Percentiles rank a stretch among this genome's conserved stretches.
Conservation (phyloP, 164 flowering plant species). For the Pachysandra terminalis region DNA sequence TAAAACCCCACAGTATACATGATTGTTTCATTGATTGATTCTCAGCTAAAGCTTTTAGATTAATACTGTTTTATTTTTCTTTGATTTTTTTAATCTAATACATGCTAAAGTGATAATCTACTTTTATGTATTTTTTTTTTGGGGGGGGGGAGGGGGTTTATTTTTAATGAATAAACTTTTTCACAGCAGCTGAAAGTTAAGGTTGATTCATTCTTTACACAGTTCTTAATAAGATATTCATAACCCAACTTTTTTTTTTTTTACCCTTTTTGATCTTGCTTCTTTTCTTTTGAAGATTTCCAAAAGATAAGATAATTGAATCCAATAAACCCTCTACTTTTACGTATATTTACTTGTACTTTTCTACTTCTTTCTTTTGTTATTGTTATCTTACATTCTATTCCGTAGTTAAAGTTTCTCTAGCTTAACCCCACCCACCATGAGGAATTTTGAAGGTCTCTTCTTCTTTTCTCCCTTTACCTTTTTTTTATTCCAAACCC, state of each 20-base stretch:
- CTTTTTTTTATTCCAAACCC: slow-evolving; percentile 48
- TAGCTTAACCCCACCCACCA: slow-evolving; percentile 50
- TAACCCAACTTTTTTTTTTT: neutral
- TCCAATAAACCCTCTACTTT: neutral
- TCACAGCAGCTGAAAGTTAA: neutral
- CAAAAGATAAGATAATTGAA: neutral
- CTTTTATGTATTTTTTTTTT: neutral
- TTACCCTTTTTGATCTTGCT: neutral
- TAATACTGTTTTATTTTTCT: neutral
- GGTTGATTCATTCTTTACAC: neutral
- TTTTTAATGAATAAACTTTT: too few relatives aligned
- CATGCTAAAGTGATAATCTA: neutral
- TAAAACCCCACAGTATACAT: slow-evolving; percentile 16
- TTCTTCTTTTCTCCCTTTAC: slow-evolving; percentile 14
- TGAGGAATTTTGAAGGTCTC: slow-evolving; percentile 32
- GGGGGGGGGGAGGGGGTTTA: too few relatives aligned
- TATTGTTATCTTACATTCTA: slow-evolving; percentile 12
- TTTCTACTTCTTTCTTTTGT: slow-evolving; percentile 19
- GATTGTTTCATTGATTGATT: slow-evolving; percentile 24
- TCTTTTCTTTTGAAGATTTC: neutral
- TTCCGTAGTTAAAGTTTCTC: slow-evolving; percentile 30
- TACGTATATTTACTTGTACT: neutral
- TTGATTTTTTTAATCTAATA: neutral
- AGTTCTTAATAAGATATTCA: neutral
- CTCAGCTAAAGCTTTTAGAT: neutral